A percentile compares a stretch with the other conserved stretches of the same genome.
Evolutionary conservation across 106 monocot species (phyloP).

Genomic region (Xerophyta viscosa): DNA sequence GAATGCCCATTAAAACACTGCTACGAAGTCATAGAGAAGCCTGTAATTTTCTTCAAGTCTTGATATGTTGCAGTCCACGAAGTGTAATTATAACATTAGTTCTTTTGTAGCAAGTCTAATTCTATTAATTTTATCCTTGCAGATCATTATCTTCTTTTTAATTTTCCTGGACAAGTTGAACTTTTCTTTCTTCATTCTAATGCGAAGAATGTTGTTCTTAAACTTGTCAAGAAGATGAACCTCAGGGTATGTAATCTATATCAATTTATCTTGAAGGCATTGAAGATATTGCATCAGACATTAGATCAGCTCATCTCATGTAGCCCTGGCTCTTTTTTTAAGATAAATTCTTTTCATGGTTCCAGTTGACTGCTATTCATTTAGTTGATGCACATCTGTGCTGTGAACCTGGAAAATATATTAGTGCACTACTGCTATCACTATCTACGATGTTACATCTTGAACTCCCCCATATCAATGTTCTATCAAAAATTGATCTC

Average conservation of each 20-base stretch:
- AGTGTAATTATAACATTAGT: too few species aligned
- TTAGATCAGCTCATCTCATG: too few species aligned
- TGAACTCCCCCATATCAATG: constrained; percentile 95
- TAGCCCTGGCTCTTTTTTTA: too few species aligned
- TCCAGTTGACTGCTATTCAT: constrained; percentile 81
- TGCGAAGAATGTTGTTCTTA: constrained; percentile 68
- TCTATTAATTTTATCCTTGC: too few species aligned
- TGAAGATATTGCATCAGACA: too few species aligned
- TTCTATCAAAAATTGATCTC: constrained; percentile 94
- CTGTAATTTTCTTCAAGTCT: too few species aligned
- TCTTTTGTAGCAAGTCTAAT: too few species aligned
- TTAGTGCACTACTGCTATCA: constrained; percentile 87
- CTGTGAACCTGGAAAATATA: constrained; percentile 93
- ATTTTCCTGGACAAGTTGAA: constrained; percentile 98
- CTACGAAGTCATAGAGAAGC: too few species aligned
- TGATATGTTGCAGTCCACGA: too few species aligned
- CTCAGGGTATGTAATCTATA: constrained; percentile 63
- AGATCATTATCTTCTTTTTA: constrained; percentile 97
- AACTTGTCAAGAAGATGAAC: constrained; percentile 67
- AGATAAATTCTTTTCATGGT: too few species aligned
- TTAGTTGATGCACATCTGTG: constrained; percentile 94
- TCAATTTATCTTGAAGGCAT: too few species aligned
- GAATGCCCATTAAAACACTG: too few species aligned
- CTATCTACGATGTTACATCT: constrained; percentile 88
- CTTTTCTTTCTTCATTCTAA: constrained; percentile 98